Evolutionary conservation across 1,284 basidiomycete genomes (phyloP), one percentile per base, ranked within the genome.

Genomic region (Kalmanozyma brasiliensis): DNA sequence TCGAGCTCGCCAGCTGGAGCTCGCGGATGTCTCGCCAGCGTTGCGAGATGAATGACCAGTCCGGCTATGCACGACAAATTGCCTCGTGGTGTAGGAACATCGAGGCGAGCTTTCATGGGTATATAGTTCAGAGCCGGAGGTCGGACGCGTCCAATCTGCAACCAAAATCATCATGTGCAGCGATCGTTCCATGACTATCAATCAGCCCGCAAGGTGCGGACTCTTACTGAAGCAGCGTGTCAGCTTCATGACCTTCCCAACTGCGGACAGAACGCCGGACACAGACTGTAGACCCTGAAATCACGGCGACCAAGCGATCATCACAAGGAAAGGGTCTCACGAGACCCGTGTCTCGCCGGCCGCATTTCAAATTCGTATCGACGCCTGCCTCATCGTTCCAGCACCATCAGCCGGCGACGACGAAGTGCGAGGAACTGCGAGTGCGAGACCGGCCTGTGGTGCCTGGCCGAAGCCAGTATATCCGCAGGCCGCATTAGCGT

Each of bases 271-370:
- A n/a, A n/a, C n/a, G n/a, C n/a, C n/a, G n/a, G n/a, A n/a, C n/a
- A n/a, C n/a, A n/a, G n/a, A n/a, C n/a, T n/a, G n/a, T n/a, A 46
- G 34, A 46, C 23, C 44, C 44, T 46, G 34, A 36, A 36, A 24
- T 46, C 32, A 23, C 44, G 34, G 44, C 34, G 44, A 35, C 44
- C 26, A 26, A n/a, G n/a, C n/a, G n/a, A n/a, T n/a, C n/a, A n/a
- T n/a, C n/a, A n/a, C n/a, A n/a, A 11, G 26, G 26, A 29, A 29
- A 6, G 10, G 19, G 17, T 29, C 19, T 42, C n/a, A n/a, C n/a
- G n/a, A n/a, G n/a, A n/a, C n/a, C n/a, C n/a, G n/a, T 17, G 8
- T 6, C 37, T 46, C 32, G 40, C 17, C 11, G 24, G 6, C 19
- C 40, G 40, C 40, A 19, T 10, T 42, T 29, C 26, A 26, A 42